Evolutionary conservation across 2,329 filamentous ascomycete genomes (phyloP), one percentile per base, ranked within the genome.

Genomic region (Triangularia setosa): DNA sequence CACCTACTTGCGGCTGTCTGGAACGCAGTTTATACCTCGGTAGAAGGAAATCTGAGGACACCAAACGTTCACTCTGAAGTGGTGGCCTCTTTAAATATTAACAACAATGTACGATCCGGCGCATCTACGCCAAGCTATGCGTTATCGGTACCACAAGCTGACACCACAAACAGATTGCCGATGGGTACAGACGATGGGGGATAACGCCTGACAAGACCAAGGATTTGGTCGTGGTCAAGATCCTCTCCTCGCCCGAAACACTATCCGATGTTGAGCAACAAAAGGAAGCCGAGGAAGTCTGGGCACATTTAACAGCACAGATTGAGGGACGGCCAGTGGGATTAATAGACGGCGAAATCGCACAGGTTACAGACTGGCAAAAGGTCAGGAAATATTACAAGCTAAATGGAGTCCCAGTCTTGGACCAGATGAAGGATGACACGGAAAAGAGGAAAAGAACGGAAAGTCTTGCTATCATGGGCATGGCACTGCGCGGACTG

Each of bases 21-120:
- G 79, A 87, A 89, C 72, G 90, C 93, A n/a, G 80, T 93, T 68
- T 89, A 87, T 65, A 84, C 87, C 69, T 82, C 87, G 65, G 74
- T 86, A 3, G 84, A 84, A 67, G 80, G 80, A 5, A 81, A 84
- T 24, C 79, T 94, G 63, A 91, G 89, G 75, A 95, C 91, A 4
- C 88, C 89, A 54, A 97, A 96, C 71, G 87, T 96, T 4, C 93
- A 97, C 75, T 93, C 91, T 0, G 93, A 97, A 77, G 90, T 92
- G 63, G 92, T 97, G 28, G 90, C 90, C 69, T 88, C 87, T 3
- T 80, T 97, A 54, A 93, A 88, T 65, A 84, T 90, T 0, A 93
- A 90, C 67, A 94, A 92, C 75, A 97, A 97, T 75, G 91, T 92
- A 75, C 65, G 80, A 66, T 16, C 33, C 2, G 14, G 54, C 27